Evolutionary conservation across 139 green algal species (phyloP).

Genomic region (Trebouxia sp.): DNA sequence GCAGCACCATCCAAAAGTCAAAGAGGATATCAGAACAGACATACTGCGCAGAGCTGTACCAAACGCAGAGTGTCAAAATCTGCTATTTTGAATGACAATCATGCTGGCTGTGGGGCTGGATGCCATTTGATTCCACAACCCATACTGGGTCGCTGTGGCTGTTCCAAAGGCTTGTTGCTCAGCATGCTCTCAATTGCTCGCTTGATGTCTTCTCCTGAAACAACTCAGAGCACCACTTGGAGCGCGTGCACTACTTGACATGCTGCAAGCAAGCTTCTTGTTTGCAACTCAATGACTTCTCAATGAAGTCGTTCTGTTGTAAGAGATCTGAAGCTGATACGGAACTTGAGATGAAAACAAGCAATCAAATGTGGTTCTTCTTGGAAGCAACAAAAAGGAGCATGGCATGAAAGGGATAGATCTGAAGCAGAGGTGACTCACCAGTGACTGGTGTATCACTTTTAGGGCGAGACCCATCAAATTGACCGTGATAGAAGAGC

Average conservation of each 20-base stretch:
- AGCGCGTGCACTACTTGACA: too few relatives aligned
- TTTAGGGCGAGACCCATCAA: conserved; percentile 61
- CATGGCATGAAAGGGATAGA: too few relatives aligned
- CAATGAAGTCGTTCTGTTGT: too few relatives aligned
- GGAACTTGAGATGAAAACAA: neutral
- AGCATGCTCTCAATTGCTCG: neutral
- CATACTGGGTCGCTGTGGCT: neutral
- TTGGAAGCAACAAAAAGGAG: too few relatives aligned
- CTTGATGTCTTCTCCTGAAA: neutral
- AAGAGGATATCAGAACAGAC: too few relatives aligned
- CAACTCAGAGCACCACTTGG: neutral
- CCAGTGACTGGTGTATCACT: conserved; percentile 51
- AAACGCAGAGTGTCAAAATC: too few relatives aligned
- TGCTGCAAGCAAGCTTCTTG: neutral
- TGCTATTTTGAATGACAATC: too few relatives aligned
- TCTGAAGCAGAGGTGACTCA: neutral
- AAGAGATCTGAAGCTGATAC: too few relatives aligned
- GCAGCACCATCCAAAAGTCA: too few relatives aligned
- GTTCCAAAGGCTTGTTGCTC: neutral
- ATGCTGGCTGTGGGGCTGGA: neutral
- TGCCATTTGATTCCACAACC: conserved; percentile 14
- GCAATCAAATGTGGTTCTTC: neutral
- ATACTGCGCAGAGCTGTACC: too few relatives aligned
- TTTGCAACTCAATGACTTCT: too few relatives aligned
- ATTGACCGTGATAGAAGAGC: conserved; percentile 84